Percentiles rank a stretch among this genome's conserved stretches.
These are phyloP conservation scores for Mycena epipterygia DNA, from an alignment of 768 basidiomycete species.

Conservation along the genomic window DNA sequence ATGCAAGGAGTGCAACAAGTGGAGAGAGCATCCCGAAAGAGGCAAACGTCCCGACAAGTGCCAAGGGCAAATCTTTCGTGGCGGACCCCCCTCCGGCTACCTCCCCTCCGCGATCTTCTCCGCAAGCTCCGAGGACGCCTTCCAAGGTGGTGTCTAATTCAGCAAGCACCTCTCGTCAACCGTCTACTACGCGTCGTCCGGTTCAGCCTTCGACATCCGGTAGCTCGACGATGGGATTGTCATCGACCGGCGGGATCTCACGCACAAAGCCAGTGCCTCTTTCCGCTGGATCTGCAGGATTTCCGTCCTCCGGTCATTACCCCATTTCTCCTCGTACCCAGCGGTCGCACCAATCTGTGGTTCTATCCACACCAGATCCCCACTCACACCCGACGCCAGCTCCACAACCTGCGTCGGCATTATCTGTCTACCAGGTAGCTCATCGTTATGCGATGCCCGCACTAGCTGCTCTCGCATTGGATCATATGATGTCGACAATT, in stretches of 20 bases:
- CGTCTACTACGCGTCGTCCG: slow-evolving; percentile 39
- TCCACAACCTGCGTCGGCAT: slow-evolving; percentile 76
- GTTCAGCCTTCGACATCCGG: slow-evolving; percentile 7
- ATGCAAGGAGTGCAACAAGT: slow-evolving; percentile 65
- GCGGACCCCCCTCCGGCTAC: slow-evolving; percentile 36
- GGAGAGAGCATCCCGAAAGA: slow-evolving; percentile 60
- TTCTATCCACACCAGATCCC: slow-evolving; percentile 66
- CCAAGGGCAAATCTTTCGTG: slow-evolving; percentile 47
- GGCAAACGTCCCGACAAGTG: slow-evolving; percentile 45
- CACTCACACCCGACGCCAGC: slow-evolving; percentile 77
- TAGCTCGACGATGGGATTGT: slow-evolving; percentile 14
- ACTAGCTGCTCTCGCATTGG: slow-evolving; percentile 75
- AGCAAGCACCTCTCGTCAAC: slow-evolving; percentile 39
- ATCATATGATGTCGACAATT: slow-evolving; percentile 80
- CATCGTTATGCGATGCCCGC: slow-evolving; percentile 81
- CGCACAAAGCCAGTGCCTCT: slow-evolving; percentile 59
- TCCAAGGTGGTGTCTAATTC: slow-evolving; percentile 42
- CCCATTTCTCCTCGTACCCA: slow-evolving; percentile 62
- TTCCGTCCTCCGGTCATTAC: slow-evolving; percentile 55
- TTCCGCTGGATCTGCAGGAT: slow-evolving; percentile 51
- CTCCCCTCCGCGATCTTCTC: slow-evolving; percentile 38
- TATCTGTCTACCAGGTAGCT: slow-evolving; percentile 82
- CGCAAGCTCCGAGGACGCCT: slow-evolving; percentile 37
- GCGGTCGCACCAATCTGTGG: slow-evolving; percentile 52
- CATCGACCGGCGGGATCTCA: slow-evolving; percentile 35